Conservation (phyloP, 305 asterid genomes). For the Vinca major region DNA sequence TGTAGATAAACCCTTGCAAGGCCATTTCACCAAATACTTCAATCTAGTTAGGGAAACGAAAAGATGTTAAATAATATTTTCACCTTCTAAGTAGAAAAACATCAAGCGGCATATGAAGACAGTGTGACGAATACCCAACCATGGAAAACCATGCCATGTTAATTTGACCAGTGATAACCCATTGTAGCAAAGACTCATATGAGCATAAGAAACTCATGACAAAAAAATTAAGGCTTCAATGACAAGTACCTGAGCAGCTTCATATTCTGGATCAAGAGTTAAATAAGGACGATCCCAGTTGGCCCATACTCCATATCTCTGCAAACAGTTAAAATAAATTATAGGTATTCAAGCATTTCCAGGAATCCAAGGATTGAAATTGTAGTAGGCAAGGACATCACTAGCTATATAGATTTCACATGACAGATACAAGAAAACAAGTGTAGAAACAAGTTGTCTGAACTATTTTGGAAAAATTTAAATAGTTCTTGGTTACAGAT, state of each 20-base stretch:
- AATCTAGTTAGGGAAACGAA: constrained; percentile 39
- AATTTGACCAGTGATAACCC: background rate
- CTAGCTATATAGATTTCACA: background rate
- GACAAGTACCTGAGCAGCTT: constrained; percentile 86
- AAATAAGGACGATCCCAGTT: constrained; percentile 96
- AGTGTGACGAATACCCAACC: background rate
- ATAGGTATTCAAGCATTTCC: constrained; percentile 15
- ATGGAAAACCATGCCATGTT: background rate
- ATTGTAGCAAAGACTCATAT: background rate
- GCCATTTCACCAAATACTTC: constrained; percentile 96
- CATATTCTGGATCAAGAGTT: constrained; percentile 98
- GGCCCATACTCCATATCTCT: constrained; percentile 93
- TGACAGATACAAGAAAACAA: background rate
- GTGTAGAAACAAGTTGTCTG: background rate
- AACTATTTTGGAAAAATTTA: background rate
- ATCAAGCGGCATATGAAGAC: background rate
- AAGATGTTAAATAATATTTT: background rate
- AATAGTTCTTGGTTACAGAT: background rate
- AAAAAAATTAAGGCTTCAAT: constrained; percentile 12
- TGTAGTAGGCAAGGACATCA: background rate
- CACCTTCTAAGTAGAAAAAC: background rate
- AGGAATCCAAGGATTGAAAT: background rate
- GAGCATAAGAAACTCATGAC: constrained; percentile 13
- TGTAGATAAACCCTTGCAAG: constrained; percentile 72
- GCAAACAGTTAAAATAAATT: constrained; percentile 22